Conservation (phyloP, 805 yeast genomes). For the Priceomyces castillae region DNA sequence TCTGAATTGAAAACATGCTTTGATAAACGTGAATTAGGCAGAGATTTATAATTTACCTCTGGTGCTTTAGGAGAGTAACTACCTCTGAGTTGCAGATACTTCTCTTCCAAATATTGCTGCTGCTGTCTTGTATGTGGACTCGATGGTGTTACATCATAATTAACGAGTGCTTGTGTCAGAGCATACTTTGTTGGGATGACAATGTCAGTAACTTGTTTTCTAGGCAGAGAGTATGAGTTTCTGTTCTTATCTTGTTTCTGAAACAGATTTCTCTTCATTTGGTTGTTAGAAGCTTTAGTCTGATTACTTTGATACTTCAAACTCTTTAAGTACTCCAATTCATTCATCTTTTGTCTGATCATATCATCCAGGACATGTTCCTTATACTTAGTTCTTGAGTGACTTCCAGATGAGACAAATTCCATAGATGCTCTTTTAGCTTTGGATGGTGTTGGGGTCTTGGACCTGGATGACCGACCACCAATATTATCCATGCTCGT, state of each 20-base stretch:
- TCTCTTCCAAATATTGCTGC: not conserved
- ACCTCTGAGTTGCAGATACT: not conserved
- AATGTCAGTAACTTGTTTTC: not conserved
- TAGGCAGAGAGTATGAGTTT: not conserved
- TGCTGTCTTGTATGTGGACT: not conserved
- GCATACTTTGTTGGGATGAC: not conserved
- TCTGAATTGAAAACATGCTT: conserved; percentile 2
- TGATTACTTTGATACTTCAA: conserved; percentile 27
- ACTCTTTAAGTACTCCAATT: conserved; percentile 28
- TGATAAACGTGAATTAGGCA: not conserved
- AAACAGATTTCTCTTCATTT: conserved; percentile 11
- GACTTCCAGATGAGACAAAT: conserved; percentile 16
- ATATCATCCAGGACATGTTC: conserved; percentile 18
- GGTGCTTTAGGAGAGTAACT: not conserved
- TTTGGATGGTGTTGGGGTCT: conserved; percentile 9
- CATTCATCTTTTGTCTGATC: conserved; percentile 22
- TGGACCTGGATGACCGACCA: conserved; percentile 7
- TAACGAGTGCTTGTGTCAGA: not conserved
- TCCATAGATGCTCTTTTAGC: conserved; percentile 14
- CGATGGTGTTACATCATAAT: not conserved
- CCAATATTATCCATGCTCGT: conserved; percentile 20
- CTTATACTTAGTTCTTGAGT: conserved; percentile 15
- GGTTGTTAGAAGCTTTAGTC: conserved; percentile 16
- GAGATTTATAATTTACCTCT: not conserved
- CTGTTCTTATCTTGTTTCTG: conserved; percentile 8